Conservation (phyloP, 1,139 yeast genomes). For the Candida tropicalis region DNA sequence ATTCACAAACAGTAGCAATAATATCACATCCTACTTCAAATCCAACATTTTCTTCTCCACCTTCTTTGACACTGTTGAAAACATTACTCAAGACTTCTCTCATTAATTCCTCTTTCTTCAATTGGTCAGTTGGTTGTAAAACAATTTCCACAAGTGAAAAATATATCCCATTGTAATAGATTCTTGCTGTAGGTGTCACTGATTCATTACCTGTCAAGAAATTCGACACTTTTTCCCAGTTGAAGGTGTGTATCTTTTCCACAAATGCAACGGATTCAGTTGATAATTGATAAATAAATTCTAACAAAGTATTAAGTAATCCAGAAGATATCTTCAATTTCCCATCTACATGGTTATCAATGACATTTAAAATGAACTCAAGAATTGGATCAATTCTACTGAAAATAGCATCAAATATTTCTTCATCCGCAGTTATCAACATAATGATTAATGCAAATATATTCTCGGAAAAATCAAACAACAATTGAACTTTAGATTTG, state of each 20-base stretch:
- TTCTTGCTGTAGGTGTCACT: slow-evolving; percentile 45
- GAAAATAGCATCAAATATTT: slow-evolving; percentile 55
- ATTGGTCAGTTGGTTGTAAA: slow-evolving; percentile 15
- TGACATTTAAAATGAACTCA: slow-evolving; percentile 42
- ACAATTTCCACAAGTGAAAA: slow-evolving; percentile 58
- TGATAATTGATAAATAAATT: slow-evolving; percentile 66
- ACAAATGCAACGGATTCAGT: slow-evolving; percentile 65
- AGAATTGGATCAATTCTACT: slow-evolving; percentile 44
- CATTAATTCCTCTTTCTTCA: slow-evolving; percentile 26
- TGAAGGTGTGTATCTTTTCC: slow-evolving; percentile 23
- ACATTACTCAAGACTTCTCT: slow-evolving; percentile 26
- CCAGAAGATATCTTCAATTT: slow-evolving; percentile 38
- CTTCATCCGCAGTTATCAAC: slow-evolving; percentile 66
- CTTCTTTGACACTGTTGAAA: slow-evolving; percentile 30
- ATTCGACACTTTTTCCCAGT: slow-evolving; percentile 14
- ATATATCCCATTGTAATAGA: slow-evolving; percentile 61
- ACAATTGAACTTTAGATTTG: slow-evolving; percentile 46
- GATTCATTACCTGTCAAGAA: slow-evolving; percentile 19
- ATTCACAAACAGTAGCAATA: slow-evolving; percentile 75
- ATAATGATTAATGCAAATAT: slow-evolving; percentile 69
- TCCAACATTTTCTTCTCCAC: slow-evolving; percentile 27
- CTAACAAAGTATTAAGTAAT: slow-evolving; percentile 56
- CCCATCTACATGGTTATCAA: slow-evolving; percentile 32
- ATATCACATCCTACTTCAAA: slow-evolving; percentile 74
- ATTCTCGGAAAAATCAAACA: slow-evolving; percentile 75